Evolutionary conservation across 1,139 yeast species (phyloP).

Genomic region (Yamadazyma membranifaciens): DNA sequence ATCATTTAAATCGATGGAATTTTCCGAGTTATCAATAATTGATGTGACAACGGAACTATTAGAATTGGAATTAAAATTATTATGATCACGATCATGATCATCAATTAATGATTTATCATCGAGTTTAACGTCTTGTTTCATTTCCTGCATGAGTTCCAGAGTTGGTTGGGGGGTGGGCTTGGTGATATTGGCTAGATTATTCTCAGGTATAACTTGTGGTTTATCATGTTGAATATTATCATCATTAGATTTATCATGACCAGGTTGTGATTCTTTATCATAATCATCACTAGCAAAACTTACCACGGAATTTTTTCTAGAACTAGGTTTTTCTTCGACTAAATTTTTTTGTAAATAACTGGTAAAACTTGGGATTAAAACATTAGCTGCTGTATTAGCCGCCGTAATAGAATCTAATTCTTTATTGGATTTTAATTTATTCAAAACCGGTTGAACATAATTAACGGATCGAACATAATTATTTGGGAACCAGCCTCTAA

Average conservation of each 20-base stretch:
- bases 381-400: conserved; percentile 52
- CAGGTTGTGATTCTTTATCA: conserved; percentile 1
- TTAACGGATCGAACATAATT: conserved; percentile 51
- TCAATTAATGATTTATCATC: background rate
- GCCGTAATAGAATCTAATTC: conserved; percentile 48
- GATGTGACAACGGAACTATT: conserved; percentile 11
- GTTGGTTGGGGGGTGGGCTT: background rate
- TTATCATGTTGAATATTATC: background rate
- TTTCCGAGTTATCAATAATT: conserved; percentile 7
- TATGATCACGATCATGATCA: conserved; percentile 6
- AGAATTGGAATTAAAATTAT: conserved; percentile 5
- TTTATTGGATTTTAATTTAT: conserved; percentile 37
- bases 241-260: background rate
- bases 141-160: conserved; percentile 3
- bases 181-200: background rate
- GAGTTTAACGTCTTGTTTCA: background rate
- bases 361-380: conserved; percentile 45
- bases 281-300: conserved; percentile 46
- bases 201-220: background rate
- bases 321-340: conserved; percentile 29
- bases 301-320: conserved; percentile 46
- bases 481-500: conserved; percentile 78
- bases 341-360: conserved; percentile 38
- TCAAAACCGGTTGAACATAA: conserved; percentile 46
- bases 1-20: conserved; percentile 2